A percentile compares a stretch with the other conserved stretches of the same genome.
Evolutionary conservation across 441 rosid genomes (phyloP).

Genomic region (Syzygium malaccense): DNA sequence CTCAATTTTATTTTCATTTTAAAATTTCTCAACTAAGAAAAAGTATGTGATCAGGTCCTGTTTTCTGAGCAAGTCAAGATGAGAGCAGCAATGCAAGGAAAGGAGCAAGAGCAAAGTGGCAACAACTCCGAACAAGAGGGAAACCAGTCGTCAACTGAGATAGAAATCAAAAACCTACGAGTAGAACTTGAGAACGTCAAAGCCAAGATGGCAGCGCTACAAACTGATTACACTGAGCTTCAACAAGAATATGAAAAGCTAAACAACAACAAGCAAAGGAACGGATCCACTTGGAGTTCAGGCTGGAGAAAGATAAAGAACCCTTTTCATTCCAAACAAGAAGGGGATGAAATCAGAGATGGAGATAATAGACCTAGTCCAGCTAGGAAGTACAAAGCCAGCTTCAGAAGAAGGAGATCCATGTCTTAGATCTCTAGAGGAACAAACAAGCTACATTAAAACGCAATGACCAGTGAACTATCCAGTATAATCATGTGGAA

Average conservation of each 20-base stretch:
- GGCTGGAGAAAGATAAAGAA: slow-evolving; percentile 52
- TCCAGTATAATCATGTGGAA: background rate
- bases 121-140: slow-evolving; percentile 38
- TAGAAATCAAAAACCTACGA: slow-evolving; percentile 42
- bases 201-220: slow-evolving; percentile 55
- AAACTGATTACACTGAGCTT: slow-evolving; percentile 53
- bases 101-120: slow-evolving; percentile 30
- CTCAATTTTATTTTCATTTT: background rate
- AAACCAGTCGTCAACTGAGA: slow-evolving; percentile 27
- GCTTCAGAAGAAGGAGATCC: background rate
- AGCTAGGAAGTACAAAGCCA: background rate
- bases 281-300: slow-evolving; percentile 18
- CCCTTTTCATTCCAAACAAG: slow-evolving; percentile 35
- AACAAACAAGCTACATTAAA: background rate
- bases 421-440: background rate
- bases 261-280: slow-evolving; percentile 32
- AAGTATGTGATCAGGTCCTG: slow-evolving; percentile 37
- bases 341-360: slow-evolving; percentile 25
- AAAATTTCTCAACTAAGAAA: slow-evolving; percentile 6
- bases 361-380: slow-evolving; percentile 16
- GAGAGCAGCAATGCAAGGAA: slow-evolving; percentile 55
- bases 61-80: slow-evolving; percentile 76
- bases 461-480: background rate
- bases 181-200: slow-evolving; percentile 55
- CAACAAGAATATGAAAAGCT: slow-evolving; percentile 50